A percentile compares a stretch with the other conserved stretches of the same genome.
These are phyloP conservation scores for Apophysomyces sp. DNA, from an alignment of 371 early-diverging fungal genomes.

Conservation along the genomic window DNA sequence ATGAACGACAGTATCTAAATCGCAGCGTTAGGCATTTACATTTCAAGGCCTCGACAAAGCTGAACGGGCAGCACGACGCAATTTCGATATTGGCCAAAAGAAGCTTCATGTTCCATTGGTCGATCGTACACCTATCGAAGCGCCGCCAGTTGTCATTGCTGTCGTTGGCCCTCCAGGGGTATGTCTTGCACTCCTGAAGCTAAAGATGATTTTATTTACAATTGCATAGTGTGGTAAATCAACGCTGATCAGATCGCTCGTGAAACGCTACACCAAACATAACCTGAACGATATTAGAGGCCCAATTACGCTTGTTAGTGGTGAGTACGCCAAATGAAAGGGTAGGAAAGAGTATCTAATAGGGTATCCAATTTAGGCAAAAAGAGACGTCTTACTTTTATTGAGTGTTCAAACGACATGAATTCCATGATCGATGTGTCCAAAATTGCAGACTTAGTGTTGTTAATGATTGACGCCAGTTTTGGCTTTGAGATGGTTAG, in stretches of 20 bases:
- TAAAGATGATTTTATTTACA: neutral
- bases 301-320: conserved; percentile 95
- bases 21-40: conserved; percentile 73
- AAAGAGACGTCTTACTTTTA: conserved; percentile 93
- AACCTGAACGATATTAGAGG: conserved; percentile 90
- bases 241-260: conserved; percentile 93
- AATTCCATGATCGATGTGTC: conserved; percentile 97
- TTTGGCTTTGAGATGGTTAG: conserved; percentile 97
- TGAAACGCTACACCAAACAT: conserved; percentile 94
- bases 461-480: conserved; percentile 94
- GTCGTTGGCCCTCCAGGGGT: conserved; percentile 96
- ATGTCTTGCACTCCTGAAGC: conserved; percentile 21
- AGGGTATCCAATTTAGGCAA: conserved; percentile 53
- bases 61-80: conserved; percentile 79
- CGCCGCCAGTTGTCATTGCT: conserved; percentile 92
- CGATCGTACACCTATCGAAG: conserved; percentile 89
- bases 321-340: conserved; percentile 25
- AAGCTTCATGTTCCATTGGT: conserved; percentile 95
- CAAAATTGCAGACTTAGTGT: conserved; percentile 97
- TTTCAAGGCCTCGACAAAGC: conserved; percentile 76
- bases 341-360: neutral
- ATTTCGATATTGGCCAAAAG: conserved; percentile 85
- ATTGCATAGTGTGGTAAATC: conserved; percentile 83
- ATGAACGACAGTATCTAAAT: neutral
- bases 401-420: conserved; percentile 96